These are phyloP conservation scores for Mucor velutinosus DNA, from an alignment of 371 early-diverging fungal genomes.

Conservation along the genomic window DNA sequence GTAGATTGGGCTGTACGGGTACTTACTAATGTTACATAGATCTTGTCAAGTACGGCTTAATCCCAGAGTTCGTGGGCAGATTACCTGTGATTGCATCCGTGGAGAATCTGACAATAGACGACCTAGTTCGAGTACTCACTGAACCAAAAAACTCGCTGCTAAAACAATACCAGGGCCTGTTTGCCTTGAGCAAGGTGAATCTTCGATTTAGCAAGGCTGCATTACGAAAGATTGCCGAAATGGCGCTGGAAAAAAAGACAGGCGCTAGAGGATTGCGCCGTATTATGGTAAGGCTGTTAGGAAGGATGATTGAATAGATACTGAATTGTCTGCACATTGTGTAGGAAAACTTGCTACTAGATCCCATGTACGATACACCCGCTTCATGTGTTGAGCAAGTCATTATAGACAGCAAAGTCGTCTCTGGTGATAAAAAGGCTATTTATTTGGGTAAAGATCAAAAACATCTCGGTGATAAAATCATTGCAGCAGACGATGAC, in stretches of 20 bases:
- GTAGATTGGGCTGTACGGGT: neutral
- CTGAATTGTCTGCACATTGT: constrained; percentile 10
- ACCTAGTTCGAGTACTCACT: constrained; percentile 75
- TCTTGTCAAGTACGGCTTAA: constrained; percentile 84
- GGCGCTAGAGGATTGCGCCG: constrained; percentile 89
- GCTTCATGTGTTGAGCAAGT: constrained; percentile 71
- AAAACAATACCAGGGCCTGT: constrained; percentile 80
- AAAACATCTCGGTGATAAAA: constrained; percentile 32
- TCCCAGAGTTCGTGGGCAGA: constrained; percentile 90
- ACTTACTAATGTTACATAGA: constrained; percentile 40
- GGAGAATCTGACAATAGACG: constrained; percentile 65
- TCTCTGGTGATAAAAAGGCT: constrained; percentile 57
- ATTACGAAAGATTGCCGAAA: constrained; percentile 69
- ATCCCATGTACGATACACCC: constrained; percentile 83
- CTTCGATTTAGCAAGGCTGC: constrained; percentile 73
- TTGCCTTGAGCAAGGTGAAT: constrained; percentile 64
- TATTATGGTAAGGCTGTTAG: constrained; percentile 60
- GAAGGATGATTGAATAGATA: neutral
- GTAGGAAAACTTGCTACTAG: constrained; percentile 67
- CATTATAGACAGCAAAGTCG: constrained; percentile 71
- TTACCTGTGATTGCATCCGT: constrained; percentile 83
- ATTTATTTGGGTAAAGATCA: constrained; percentile 67
- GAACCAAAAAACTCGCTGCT: constrained; percentile 86
- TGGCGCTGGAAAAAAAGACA: constrained; percentile 80
- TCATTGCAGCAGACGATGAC: constrained; percentile 41